These are phyloP conservation scores for Shiraia sp. DNA, from an alignment of 2,329 filamentous ascomycete species.

Conservation along the genomic window DNA sequence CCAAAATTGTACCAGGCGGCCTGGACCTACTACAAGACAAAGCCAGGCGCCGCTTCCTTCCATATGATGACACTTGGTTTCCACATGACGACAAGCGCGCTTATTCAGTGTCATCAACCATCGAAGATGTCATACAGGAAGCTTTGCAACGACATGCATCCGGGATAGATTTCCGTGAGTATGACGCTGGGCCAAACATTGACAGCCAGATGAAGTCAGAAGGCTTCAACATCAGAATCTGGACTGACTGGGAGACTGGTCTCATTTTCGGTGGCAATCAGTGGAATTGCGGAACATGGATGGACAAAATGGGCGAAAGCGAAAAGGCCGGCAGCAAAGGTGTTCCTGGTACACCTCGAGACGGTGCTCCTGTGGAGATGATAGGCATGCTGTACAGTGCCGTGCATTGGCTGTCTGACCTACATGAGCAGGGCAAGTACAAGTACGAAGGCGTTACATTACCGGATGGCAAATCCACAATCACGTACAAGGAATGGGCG, in stretches of 20 bases:
- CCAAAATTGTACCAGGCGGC: slow-evolving; percentile 78
- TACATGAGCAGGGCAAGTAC: slow-evolving; percentile 72
- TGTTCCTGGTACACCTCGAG: slow-evolving; percentile 91
- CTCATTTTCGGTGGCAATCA: slow-evolving; percentile 95
- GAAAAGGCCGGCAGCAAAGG: slow-evolving; percentile 89
- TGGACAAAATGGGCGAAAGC: slow-evolving; percentile 99
- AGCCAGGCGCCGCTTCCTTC: slow-evolving; percentile 83
- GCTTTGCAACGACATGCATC: slow-evolving; percentile 87
- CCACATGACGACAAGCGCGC: slow-evolving; percentile 77
- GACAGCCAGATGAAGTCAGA: slow-evolving; percentile 92
- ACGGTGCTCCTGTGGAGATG: slow-evolving; percentile 94
- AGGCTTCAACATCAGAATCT: slow-evolving; percentile 89
- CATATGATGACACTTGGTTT: slow-evolving; percentile 97
- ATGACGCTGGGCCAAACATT: slow-evolving; percentile 85
- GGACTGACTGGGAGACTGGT: slow-evolving; percentile 88
- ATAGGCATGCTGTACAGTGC: slow-evolving; percentile 91
- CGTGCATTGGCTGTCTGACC: slow-evolving; percentile 73
- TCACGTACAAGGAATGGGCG: slow-evolving; percentile 81
- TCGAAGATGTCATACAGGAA: slow-evolving; percentile 91
- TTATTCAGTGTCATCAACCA: slow-evolving; percentile 80
- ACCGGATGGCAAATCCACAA: slow-evolving; percentile 57
- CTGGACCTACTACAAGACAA: slow-evolving; percentile 72
- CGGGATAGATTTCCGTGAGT: slow-evolving; percentile 90
- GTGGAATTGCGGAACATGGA: slow-evolving; percentile 96
- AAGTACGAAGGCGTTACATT: slow-evolving; percentile 73